Base-by-base conservation (phyloP, 148 eudicot species). In the Linanthus parryae region DNA sequence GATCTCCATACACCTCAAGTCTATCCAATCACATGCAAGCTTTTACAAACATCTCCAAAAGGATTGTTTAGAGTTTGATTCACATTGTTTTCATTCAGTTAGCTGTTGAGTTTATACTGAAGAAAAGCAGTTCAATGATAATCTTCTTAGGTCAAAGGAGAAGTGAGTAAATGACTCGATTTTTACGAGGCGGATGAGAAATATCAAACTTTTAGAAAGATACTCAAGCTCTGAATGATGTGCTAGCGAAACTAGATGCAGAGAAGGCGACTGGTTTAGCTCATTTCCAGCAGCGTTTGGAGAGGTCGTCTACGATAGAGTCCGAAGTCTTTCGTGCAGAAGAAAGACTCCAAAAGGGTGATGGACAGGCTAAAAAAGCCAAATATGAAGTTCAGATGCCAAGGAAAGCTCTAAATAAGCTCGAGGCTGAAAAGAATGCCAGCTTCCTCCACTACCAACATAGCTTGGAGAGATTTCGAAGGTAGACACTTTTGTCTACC, bases 391-490 rank as follows among this genome's bases (percentile, higher is more conserved):
- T 71, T 36, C 66, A 59, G 49, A 58, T 48, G 56, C 75, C 88
- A 75, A 82, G 68, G 70, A 88, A 68, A 36, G 54, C 79, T 31
- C 71, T 92, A 16, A 25, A 67, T 31, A 72, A 56, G 47, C 54
- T 80, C 65, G 95, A 82, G 80, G 73, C 72, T 59, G 96, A 94
- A 78, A 94, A 69, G 62, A 91, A 84, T 45, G 74, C 69, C 30
- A 88, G 68, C 56, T 71, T 84, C 39, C 64, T 48, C 56, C 78
- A 80, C 39, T 94, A 94, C 65, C 85, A 68, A 48, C 59, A 72
- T 50, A 76, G 79, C 58, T 61, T 83, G 33, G 88, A 80, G 55
- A 83, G 69, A 30, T n/a, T n/a, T n/a, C n/a, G n/a, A n/a, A n/a
- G n/a, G n/a, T n/a, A n/a, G n/a, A n/a, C n/a, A n/a, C n/a, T n/a